Evolutionary conservation across 2,329 filamentous ascomycete species (phyloP), one percentile per base, ranked within the genome.

Genomic region (Malbranchea zuffiana): DNA sequence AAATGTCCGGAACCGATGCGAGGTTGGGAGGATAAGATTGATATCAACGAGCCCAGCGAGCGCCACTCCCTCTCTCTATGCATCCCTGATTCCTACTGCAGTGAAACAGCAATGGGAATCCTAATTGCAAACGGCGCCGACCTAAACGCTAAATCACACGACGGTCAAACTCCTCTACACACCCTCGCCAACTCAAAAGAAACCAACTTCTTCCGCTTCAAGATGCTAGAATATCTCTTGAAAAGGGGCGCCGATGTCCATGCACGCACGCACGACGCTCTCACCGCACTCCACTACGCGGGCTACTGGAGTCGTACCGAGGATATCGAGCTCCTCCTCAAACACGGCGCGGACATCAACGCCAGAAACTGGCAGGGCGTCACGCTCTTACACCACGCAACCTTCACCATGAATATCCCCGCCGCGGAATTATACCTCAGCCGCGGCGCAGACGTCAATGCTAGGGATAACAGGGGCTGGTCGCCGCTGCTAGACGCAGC

Each of bases 341-440:
- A 47, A 13, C 33, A 45, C 30, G 35, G 42, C 10, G 38, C 45
- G 8, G 35, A 41, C n/a, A 19, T 47, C 16, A 41, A 44, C 26
- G 11, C 24, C 4, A 27, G 29, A 5, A 44, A 50, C 28, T 40
- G 42, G 32, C 38, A 47, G 15, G 45, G 47, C 6, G 40, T 44
- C 21, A 43, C 46, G 16, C 44, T 44, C 8, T 35, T 50, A 6
- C 48, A 50, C 33, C 32, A 43, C 8, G 44, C 44, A 3, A 11
- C 48, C 10, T 40, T 49, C 20, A 39, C 44, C 20, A 35, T 32
- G 1, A 40, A 42, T 10, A 18, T 10, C 12, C 28, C 3, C 43
- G 10, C 48, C 11, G 36, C 45, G 4, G 32, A 42, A 8, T 33
- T 48, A 10, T 38, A 50, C 5, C 39, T 51, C 11, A 15, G 38